Conservation (phyloP, 306 rosid species). For the Lathyrus oleraceus region DNA sequence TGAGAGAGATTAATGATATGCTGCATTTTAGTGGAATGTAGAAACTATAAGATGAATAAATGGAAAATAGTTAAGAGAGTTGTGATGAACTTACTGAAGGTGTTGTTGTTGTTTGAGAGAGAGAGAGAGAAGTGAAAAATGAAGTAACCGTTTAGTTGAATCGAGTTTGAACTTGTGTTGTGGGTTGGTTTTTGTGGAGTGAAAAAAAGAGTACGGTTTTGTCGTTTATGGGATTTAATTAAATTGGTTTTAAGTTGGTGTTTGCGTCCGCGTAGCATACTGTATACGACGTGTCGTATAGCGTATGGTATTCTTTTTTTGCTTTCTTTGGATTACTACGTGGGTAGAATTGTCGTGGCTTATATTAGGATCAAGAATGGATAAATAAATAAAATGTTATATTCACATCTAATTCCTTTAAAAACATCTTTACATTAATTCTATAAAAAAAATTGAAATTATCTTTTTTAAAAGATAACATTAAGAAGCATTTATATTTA, state of each 20-base stretch:
- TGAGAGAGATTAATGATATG: slow-evolving; percentile 29
- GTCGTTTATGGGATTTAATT: slow-evolving; percentile 25
- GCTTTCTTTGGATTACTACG: not conserved
- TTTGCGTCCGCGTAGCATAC: slow-evolving; percentile 40
- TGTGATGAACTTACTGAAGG: slow-evolving; percentile 27
- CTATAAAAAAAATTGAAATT: too few relatives aligned
- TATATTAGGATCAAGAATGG: not conserved
- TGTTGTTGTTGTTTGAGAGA: not conserved
- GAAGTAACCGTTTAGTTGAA: not conserved
- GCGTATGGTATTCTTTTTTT: not conserved
- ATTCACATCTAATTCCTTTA: too few relatives aligned
- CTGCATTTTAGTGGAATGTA: slow-evolving; percentile 34
- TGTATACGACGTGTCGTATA: not conserved
- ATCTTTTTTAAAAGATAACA: too few relatives aligned
- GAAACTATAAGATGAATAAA: not conserved
- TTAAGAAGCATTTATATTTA: too few relatives aligned
- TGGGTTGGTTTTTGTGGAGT: not conserved
- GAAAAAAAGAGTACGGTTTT: slow-evolving; percentile 23
- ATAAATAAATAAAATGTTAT: too few relatives aligned
- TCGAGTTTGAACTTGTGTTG: not conserved
- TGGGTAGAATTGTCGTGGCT: not conserved
- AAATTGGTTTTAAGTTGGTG: slow-evolving; percentile 32
- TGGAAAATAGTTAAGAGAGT: not conserved
- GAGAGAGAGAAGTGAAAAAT: not conserved
- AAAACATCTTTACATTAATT: too few relatives aligned